Evolutionary conservation across 2,329 filamentous ascomycete species (phyloP).

Genomic region (Colletotrichum sojae): DNA sequence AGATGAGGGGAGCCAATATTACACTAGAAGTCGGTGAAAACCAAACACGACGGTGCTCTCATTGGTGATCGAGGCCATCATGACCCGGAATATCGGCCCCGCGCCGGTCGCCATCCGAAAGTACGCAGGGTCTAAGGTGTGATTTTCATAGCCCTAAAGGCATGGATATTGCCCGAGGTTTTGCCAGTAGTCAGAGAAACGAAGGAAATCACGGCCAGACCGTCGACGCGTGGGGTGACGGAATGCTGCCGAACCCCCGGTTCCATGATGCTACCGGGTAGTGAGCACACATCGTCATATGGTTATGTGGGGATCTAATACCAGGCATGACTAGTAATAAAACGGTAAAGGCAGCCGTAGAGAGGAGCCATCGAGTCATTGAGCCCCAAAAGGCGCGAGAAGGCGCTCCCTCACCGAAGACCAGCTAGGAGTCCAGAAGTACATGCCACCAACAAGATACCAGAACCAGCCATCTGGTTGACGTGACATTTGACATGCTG

Average conservation of each 20-base stretch:
- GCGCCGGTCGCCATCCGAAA: slow-evolving; percentile 12
- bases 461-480: neutral
- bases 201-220: slow-evolving; percentile 4
- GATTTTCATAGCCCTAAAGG: slow-evolving; percentile 1
- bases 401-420: neutral
- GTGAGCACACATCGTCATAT: slow-evolving; percentile 18
- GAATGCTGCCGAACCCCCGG: slow-evolving; percentile 25
- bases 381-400: neutral
- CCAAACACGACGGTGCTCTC: neutral
- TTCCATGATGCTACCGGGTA: neutral
- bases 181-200: slow-evolving; percentile 17
- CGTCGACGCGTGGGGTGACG: slow-evolving; percentile 13
- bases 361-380: slow-evolving; percentile 25
- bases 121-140: neutral
- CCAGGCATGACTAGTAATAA: slow-evolving; percentile 28
- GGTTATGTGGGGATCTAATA: slow-evolving; percentile 18
- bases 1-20: no score
- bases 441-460: neutral
- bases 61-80: slow-evolving; percentile 28
- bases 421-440: neutral
- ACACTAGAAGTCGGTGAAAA: slow-evolving; percentile 23
- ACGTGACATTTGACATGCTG: neutral
- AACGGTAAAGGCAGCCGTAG: neutral
- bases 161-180: slow-evolving; percentile 10
- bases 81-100: slow-evolving; percentile 29